These are phyloP conservation scores for Aspergillus latus DNA, from an alignment of 2,329 filamentous ascomycete species.

Conservation along the genomic window DNA sequence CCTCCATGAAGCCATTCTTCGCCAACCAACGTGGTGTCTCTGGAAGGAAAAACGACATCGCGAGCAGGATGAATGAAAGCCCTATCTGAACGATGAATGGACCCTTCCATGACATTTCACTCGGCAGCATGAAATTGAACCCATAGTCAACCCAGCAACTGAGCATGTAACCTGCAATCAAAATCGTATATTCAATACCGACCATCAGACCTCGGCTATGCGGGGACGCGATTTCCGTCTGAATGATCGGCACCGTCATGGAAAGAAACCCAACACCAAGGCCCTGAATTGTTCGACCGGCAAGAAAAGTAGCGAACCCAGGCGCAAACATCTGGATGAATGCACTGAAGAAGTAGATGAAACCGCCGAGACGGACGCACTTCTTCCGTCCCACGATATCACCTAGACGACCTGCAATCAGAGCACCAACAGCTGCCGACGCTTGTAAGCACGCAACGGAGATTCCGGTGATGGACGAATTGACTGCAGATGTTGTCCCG, in stretches of 20 bases:
- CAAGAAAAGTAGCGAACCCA: slow-evolving; percentile 34
- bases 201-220: slow-evolving; percentile 42
- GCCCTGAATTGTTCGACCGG: slow-evolving; percentile 37
- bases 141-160: slow-evolving; percentile 43
- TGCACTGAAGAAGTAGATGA: slow-evolving; percentile 40
- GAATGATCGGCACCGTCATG: slow-evolving; percentile 40
- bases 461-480: slow-evolving; percentile 43
- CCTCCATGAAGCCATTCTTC: slow-evolving; percentile 41
- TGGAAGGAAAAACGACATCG: slow-evolving; percentile 40
- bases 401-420: slow-evolving; percentile 36
- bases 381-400: slow-evolving; percentile 40
- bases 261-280: slow-evolving; percentile 38
- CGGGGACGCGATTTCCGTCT: slow-evolving; percentile 40
- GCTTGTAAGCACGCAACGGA: slow-evolving; percentile 39
- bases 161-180: slow-evolving; percentile 42
- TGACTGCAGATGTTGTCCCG: slow-evolving; percentile 26
- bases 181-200: slow-evolving; percentile 40
- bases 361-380: slow-evolving; percentile 37
- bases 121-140: slow-evolving; percentile 38
- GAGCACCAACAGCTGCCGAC: slow-evolving; percentile 37
- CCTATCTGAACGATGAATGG: slow-evolving; percentile 35
- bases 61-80: slow-evolving; percentile 34
- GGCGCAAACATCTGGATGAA: slow-evolving; percentile 42
- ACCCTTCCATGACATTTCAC: slow-evolving; percentile 33
- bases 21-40: slow-evolving; percentile 45